These are phyloP conservation scores for Fusarium siculi DNA, from an alignment of 2,329 filamentous ascomycete genomes.

Conservation along the genomic window DNA sequence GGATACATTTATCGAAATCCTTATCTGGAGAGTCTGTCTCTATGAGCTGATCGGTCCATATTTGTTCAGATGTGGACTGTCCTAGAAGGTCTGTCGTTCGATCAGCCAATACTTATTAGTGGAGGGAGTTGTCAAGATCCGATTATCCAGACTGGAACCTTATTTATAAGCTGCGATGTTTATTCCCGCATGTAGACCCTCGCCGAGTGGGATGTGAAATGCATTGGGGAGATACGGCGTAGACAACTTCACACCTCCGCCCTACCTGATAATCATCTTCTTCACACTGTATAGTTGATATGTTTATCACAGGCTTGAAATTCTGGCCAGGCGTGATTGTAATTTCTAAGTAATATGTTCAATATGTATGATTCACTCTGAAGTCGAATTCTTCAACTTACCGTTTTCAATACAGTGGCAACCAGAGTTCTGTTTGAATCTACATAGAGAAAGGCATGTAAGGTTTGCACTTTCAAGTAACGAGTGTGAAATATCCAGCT, in stretches of 20 bases:
- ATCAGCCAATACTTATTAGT: background rate
- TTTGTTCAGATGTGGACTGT: background rate
- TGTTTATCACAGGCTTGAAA: background rate
- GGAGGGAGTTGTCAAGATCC: background rate
- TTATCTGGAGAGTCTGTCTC: background rate
- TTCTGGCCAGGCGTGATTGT: fast-evolving
- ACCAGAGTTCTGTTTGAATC: background rate
- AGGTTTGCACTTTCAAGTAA: background rate
- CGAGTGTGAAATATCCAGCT: fast-evolving
- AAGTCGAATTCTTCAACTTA: too few species aligned
- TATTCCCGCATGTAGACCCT: background rate
- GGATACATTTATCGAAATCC: constrained; percentile 8
- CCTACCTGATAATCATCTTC: background rate
- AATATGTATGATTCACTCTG: background rate
- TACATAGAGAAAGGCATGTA: background rate
- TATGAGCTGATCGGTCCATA: constrained; percentile 2
- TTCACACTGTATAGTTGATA: too few species aligned
- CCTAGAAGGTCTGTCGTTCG: background rate
- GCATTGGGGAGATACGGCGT: background rate
- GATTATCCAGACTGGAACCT: background rate
- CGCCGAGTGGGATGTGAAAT: constrained; percentile 12
- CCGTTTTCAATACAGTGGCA: background rate
- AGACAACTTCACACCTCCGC: background rate
- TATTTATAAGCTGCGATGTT: background rate
- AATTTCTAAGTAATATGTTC: background rate